Conservation (phyloP, 2,329 filamentous ascomycete species). For the Aureobasidium sp. region DNA sequence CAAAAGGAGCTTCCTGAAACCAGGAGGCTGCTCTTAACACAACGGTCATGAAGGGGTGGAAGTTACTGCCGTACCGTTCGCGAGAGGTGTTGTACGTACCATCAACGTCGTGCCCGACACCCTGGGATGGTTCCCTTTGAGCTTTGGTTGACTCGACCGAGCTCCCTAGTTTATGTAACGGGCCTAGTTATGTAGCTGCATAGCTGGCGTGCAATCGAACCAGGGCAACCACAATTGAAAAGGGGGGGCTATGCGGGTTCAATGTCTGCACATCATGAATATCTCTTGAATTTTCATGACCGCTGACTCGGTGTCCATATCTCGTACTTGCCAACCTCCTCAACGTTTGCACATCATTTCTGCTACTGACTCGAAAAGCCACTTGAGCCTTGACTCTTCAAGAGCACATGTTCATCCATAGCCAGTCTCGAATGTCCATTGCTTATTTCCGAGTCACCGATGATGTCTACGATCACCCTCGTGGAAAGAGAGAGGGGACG, state of each 20-base stretch:
- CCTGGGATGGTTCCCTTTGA: neutral
- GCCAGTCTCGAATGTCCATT: neutral
- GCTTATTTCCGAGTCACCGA: constrained; percentile 2
- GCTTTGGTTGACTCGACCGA: neutral
- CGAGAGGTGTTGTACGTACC: neutral
- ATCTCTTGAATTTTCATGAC: neutral
- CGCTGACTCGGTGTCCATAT: constrained; percentile 5
- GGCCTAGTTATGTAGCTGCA: constrained; percentile 10
- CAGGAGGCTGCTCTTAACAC: neutral
- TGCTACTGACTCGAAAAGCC: neutral
- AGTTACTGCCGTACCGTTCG: constrained; percentile 2
- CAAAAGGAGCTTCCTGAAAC: neutral
- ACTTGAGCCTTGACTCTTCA: neutral
- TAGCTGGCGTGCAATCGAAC: constrained; percentile 1
- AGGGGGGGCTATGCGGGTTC: neutral
- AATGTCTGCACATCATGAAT: neutral
- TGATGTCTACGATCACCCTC: neutral
- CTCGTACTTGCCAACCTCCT: neutral
- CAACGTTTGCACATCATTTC: constrained; percentile 2
- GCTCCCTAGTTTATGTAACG: neutral
- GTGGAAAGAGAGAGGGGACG: neutral
- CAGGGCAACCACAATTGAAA: neutral
- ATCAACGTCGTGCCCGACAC: constrained; percentile 3
- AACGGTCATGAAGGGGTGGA: constrained; percentile 8
- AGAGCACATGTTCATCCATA: constrained; percentile 3